Base-by-base conservation (phyloP, 2,329 filamentous ascomycete species). In the Trichoderma sp. region DNA sequence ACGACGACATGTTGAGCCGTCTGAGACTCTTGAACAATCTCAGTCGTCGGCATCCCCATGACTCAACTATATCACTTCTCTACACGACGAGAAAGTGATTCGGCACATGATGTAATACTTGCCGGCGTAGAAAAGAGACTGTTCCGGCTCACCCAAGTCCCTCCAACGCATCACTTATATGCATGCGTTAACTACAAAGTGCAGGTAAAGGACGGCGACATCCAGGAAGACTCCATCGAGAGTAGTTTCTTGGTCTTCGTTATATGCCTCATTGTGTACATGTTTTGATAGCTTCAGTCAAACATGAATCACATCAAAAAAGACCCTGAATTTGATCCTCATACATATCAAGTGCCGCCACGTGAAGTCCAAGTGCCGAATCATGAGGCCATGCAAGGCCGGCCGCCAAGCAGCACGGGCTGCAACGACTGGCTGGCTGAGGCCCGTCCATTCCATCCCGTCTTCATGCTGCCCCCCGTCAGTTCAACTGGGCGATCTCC, bases 291-390 rank as follows among this genome's bases (percentile, higher is more conserved):
- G 21, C 21, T 24, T 52, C 50, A 34, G 17, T 30, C 26, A 30
- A 24, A n/a, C 5, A n/a, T 44, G 15, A 4, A 3, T 44, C 24
- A 30, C 24, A 17, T 12, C n/a, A 17, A 19, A 52, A 34, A 52
- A 4, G 28, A 28, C 48, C 28, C 50, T 52, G 9, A 15, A 14
- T 1, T 19, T 34, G 10, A 0, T 34, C 4, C 10, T 17, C 26
- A 34, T 52, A n/a, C 50, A 30, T 34, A 2, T 52, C 17, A 52
- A 52, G 0, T 52, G 26, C n/a, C 19, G 51, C 51, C 60, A 63
- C 60, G 60, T 54, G 50, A 45, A 55, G 34, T 19, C 39, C 50
- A 45, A 39, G 43, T 39, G 26, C 60, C 60, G 50, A 55, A 63
- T 63, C 60, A 47, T 55, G 50, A 55, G 60, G 50, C 26, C n/a